phyloP scores from a whole-genome alignment of 2,329 filamentous ascomycete species.

The Fusarium nanum region DNA sequence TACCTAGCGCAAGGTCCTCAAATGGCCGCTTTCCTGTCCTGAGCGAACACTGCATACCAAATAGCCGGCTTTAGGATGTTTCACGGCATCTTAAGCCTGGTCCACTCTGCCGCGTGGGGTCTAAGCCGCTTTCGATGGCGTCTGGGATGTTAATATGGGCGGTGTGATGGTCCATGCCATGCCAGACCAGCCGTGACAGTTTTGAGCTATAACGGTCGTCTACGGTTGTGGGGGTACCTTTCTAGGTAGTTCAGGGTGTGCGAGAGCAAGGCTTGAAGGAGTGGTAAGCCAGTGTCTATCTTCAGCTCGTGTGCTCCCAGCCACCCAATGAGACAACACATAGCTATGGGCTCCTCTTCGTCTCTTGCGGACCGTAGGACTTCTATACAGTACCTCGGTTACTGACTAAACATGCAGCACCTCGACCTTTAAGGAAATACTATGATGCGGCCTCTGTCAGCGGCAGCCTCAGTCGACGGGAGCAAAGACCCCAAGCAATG shows the following conservation, averaged over 20 bases:
- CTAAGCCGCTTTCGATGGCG: conserved; percentile 1
- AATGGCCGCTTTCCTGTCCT: conserved; percentile 21
- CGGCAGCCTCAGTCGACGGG: neutral
- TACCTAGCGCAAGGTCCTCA: neutral
- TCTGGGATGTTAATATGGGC: conserved; percentile 1
- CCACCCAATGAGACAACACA: neutral
- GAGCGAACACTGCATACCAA: conserved; percentile 34
- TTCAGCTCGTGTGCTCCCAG: neutral
- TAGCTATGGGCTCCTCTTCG: neutral
- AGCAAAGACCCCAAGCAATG: conserved; percentile 5
- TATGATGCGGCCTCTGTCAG: neutral
- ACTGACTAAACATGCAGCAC: conserved; percentile 7
- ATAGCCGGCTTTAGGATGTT: conserved; percentile 18
- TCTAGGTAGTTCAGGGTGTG: neutral
- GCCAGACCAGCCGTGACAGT: neutral
- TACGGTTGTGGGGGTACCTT: neutral
- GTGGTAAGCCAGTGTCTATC: neutral
- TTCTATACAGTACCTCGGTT: neutral
- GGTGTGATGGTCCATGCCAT: conserved; percentile 1
- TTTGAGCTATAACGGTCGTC: conserved; percentile 8
- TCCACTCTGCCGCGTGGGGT: conserved; percentile 26
- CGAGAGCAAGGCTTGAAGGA: neutral
- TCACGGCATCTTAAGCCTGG: conserved; percentile 4
- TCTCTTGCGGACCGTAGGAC: neutral
- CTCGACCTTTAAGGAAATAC: neutral